Percentiles rank a stretch among this genome's conserved stretches.
These are phyloP conservation scores for Neurospora sp. DNA, from an alignment of 495 filamentous ascomycete genomes.

Conservation along the genomic window DNA sequence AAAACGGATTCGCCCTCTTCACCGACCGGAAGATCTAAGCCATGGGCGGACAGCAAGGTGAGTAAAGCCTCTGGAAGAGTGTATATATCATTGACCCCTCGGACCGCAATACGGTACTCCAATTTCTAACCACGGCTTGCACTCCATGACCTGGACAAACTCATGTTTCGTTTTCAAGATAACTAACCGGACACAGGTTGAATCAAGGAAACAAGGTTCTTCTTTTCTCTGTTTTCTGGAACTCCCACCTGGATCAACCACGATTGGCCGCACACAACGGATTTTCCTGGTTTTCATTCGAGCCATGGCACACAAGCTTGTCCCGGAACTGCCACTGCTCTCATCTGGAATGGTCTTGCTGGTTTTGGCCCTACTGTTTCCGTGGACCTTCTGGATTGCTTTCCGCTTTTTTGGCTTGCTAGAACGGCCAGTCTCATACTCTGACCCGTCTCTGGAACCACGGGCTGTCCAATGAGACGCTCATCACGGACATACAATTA, in stretches of 20 bases:
- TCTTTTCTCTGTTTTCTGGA: not conserved
- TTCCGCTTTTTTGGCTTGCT: not conserved
- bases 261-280: not conserved
- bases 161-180: constrained; percentile 2
- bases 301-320: not conserved
- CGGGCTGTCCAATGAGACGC: not conserved
- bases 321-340: not conserved
- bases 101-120: constrained; percentile 21
- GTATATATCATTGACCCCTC: constrained; percentile 35
- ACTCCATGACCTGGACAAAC: not conserved
- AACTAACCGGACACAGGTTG: constrained; percentile 19
- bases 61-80: constrained; percentile 28
- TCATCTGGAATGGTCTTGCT: not conserved
- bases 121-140: constrained; percentile 9
- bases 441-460: not conserved
- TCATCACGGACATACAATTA: not conserved
- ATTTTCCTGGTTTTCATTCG: not conserved
- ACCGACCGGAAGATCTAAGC: constrained; percentile 23
- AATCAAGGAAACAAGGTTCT: not conserved
- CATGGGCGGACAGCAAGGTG: constrained; percentile 39
- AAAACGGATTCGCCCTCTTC: constrained; percentile 4
- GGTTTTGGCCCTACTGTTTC: not conserved
- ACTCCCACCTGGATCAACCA: not conserved
- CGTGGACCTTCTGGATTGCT: not conserved
- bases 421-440: not conserved